Percentiles rank a stretch among this genome's conserved stretches.
phyloP scores from a whole-genome alignment of 1,284 basidiomycete species.

The Fomitopsis schrenkii region DNA sequence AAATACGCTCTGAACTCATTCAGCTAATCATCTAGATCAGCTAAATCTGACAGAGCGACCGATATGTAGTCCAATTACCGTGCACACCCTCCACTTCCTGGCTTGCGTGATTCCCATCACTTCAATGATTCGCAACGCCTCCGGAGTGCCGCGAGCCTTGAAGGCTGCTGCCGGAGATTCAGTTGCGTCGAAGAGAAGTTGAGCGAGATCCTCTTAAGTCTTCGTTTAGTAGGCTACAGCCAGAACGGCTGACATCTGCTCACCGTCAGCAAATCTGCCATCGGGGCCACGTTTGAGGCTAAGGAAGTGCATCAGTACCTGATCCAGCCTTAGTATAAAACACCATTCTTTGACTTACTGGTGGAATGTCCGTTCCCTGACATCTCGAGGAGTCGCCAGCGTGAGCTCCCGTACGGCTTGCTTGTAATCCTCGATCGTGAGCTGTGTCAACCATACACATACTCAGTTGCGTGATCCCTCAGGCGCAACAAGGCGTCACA shows the following conservation, averaged over 20 bases:
- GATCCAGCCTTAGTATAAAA: conserved; percentile 11
- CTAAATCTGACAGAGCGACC: neutral
- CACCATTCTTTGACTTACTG: conserved; percentile 29
- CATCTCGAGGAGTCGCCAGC: conserved; percentile 10
- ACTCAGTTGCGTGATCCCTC: neutral
- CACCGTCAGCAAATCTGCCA: conserved; percentile 60
- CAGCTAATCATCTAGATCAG: conserved; percentile 27
- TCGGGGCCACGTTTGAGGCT: conserved; percentile 50
- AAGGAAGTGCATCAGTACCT: neutral
- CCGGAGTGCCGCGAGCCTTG: conserved; percentile 69
- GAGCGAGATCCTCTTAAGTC: conserved; percentile 46
- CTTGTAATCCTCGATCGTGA: conserved; percentile 41
- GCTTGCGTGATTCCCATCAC: conserved; percentile 70
- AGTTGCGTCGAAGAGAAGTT: conserved; percentile 63
- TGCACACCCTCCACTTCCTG: conserved; percentile 71
- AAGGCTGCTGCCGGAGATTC: conserved; percentile 66
- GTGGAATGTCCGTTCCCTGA: conserved; percentile 28
- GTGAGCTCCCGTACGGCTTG: conserved; percentile 25
- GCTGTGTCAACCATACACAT: conserved; percentile 24
- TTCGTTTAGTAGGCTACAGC: neutral
- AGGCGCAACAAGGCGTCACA: neutral
- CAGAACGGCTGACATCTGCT: neutral
- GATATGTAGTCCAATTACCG: conserved; percentile 22
- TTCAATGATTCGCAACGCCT: conserved; percentile 66
- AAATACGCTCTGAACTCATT: conserved; percentile 66